Base-by-base conservation (phyloP, 352 stramenopile genomes). In the Pythium utonaiense region DNA sequence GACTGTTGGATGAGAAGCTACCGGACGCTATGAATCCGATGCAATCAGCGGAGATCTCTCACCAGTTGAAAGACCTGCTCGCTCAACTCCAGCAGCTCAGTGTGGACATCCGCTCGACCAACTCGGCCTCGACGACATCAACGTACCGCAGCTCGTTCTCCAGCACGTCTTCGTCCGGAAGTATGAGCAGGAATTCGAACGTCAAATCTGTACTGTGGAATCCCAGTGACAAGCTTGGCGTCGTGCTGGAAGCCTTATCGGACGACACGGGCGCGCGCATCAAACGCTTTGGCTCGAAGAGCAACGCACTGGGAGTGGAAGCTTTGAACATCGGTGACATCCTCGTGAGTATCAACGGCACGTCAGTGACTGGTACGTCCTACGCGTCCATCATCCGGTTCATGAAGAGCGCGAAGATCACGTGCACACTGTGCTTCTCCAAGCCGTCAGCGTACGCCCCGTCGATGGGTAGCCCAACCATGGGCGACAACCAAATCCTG, bases 121-220 rank as follows among this genome's bases (percentile, higher is more conserved):
- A 61, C 49, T 76, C 71, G 47, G 61, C 63, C n/a, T 83, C 75
- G 9, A 75, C 64, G 3, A 58, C 66, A 3, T 87, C 74, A 57
- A 91, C 79, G 28, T 89, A 86, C 59, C 71, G 79, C 57, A 89
- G 79, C 60, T 91, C 79, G n/a, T 83, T 89, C 55, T 91, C 82
- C 3, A 87, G 75, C 47, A 68, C 72, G 13, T 84, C 78, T 36
- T 88, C 80, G 3, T 60, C 50, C 42, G 27, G 36, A 31, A 53
- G 57, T 5, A 36, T 49, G 24, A 54, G 41, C 22, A 42, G 69
- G 27, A 66, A 69, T 16, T 33, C 62, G 10, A 67, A 51, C 17
- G 30, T 67, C 13, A 82, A 71, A 22, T 80, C 79, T 0, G 76
- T 91, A 25, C 65, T 93, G 21, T 93, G 84, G 84, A 89, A 91